These are phyloP conservation scores for Yamadazyma friedrichii DNA, from an alignment of 1,139 yeast genomes.

Conservation along the genomic window DNA sequence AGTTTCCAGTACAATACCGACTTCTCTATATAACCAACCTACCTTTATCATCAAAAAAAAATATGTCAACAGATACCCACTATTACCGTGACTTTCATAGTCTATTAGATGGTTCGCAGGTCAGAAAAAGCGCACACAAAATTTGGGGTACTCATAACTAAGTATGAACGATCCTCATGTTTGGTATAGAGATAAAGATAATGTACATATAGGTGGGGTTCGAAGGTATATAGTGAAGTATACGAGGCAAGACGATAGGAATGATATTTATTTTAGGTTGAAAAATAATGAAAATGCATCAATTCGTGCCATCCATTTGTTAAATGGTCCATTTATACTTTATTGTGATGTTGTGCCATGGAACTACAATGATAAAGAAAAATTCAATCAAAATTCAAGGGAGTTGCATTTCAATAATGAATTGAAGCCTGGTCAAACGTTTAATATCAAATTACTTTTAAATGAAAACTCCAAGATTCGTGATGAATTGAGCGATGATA, in stretches of 20 bases:
- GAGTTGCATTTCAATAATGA: constrained; percentile 40
- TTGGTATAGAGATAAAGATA: constrained; percentile 43
- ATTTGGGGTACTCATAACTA: too few species aligned
- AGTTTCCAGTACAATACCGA: too few species aligned
- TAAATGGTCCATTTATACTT: constrained; percentile 60
- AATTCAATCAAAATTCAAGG: constrained; percentile 27
- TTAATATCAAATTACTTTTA: constrained; percentile 47
- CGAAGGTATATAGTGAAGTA: constrained; percentile 33
- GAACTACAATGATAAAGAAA: constrained; percentile 38
- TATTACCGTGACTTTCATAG: too few species aligned
- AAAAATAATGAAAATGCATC: constrained; percentile 51
- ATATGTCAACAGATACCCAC: too few species aligned
- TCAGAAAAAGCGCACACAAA: not conserved
- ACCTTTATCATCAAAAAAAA: too few species aligned
- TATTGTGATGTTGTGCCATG: constrained; percentile 60
- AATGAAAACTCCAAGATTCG: constrained; percentile 40
- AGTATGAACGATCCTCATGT: constrained; percentile 18
- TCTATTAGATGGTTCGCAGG: not conserved
- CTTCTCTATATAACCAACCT: too few species aligned
- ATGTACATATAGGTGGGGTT: constrained; percentile 39
- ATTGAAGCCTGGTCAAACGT: constrained; percentile 64
- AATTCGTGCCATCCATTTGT: constrained; percentile 52
- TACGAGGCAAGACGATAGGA: constrained; percentile 18
- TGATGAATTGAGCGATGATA: constrained; percentile 3
- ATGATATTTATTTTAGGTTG: constrained; percentile 36